Base-by-base conservation (phyloP, 2,329 filamentous ascomycete species). In the Chaetothyriales sp. region DNA sequence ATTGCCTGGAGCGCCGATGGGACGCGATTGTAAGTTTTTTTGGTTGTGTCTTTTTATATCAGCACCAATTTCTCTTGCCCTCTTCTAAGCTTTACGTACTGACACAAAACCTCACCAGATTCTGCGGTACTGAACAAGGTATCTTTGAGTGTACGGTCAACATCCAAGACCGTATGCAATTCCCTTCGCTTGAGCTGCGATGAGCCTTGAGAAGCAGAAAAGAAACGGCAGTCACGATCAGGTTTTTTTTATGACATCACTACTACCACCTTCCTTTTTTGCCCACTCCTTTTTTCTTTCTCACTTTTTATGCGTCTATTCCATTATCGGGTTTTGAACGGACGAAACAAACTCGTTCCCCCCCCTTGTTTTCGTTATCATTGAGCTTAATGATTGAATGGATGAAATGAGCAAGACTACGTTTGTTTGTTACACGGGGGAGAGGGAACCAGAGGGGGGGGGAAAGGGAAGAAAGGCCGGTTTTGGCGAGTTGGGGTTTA, bases 61-160 rank as follows among this genome's bases (percentile, higher is more conserved):
- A n/a, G n/a, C n/a, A n/a, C n/a, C n/a, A n/a, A n/a, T n/a, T n/a
- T n/a, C n/a, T n/a, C n/a, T n/a, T n/a, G n/a, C n/a, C n/a, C n/a
- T n/a, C n/a, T n/a, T n/a, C n/a, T n/a, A n/a, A n/a, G n/a, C 20
- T 42, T 39, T 32, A 20, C 3, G 25, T 8, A 28, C 32, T 22
- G 10, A 44, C 51, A 51, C 56, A 59, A 49, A 57, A 46, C 36
- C 6, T 43, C 10, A 47, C 20, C 53, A 73, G 71, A 55, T 73
- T 70, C 52, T 65, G 72, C 53, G 71, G 66, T n/a, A 72, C 70
- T 5, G 63, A 71, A 46, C 64, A 70, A 53, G 71, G 71, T 18
- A 72, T 73, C 22, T 71, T 72, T 49, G 68, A 73, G 57, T 72
- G 67, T 55, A 64, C 68, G 43, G 55, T 73, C 53, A 72, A 73